Evolutionary conservation across 805 yeast species (phyloP).

Genomic region (Myxozyma neotropica): DNA sequence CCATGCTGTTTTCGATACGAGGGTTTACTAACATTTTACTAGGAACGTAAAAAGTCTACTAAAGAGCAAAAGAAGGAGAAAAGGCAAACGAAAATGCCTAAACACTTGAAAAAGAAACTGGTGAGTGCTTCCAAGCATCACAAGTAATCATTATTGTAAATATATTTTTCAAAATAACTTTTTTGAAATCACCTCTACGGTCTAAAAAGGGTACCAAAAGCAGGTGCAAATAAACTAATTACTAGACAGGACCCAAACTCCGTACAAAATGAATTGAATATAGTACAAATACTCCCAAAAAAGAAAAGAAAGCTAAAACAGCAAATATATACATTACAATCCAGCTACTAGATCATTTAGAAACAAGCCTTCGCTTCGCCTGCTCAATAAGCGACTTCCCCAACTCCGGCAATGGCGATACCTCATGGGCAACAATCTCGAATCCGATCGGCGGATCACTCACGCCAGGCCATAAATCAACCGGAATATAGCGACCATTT

Average conservation of each 20-base stretch:
- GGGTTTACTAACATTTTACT: constrained; percentile 1
- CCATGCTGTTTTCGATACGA: neutral
- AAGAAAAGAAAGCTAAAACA: neutral
- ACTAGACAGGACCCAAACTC: neutral
- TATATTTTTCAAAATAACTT: neutral
- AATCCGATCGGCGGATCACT: constrained; percentile 42
- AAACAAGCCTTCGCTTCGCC: constrained; percentile 24
- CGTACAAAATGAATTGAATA: neutral
- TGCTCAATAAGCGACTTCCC: constrained; percentile 12
- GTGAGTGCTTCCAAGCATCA: constrained; percentile 53
- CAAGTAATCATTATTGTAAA: neutral
- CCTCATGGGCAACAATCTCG: constrained; percentile 32
- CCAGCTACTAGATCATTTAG: neutral
- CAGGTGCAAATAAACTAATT: neutral
- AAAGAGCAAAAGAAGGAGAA: constrained; percentile 78
- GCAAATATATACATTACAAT: neutral
- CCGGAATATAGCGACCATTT: constrained; percentile 62
- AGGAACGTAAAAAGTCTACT: constrained; percentile 65
- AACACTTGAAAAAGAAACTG: constrained; percentile 76
- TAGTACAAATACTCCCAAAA: neutral
- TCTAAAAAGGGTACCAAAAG: neutral
- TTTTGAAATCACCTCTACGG: neutral
- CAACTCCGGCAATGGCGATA: constrained; percentile 32
- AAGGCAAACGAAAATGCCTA: constrained; percentile 79
- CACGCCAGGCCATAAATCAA: constrained; percentile 53